These are phyloP conservation scores for Fusarium caatingaense DNA, from an alignment of 2,329 filamentous ascomycete genomes.

Conservation along the genomic window DNA sequence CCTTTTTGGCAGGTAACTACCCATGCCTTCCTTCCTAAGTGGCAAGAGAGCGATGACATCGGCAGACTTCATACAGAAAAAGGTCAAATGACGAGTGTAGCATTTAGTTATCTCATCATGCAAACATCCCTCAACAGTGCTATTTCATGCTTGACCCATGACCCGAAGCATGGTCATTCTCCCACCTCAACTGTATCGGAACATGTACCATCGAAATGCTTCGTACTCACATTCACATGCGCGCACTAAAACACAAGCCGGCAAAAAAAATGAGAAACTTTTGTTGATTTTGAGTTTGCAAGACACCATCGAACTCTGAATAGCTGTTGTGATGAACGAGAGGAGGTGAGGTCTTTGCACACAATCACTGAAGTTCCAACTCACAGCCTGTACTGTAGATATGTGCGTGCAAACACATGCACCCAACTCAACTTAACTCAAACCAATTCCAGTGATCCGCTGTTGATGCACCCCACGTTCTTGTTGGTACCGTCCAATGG, in stretches of 20 bases:
- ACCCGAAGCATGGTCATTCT: not conserved
- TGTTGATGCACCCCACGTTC: conserved; percentile 38
- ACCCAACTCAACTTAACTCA: conserved; percentile 2
- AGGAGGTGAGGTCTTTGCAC: not conserved
- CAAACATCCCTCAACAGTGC: not conserved
- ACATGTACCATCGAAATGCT: not conserved
- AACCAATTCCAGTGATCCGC: conserved; percentile 22
- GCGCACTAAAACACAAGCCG: too few species aligned
- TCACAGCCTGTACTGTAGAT: not conserved
- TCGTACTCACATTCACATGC: not conserved
- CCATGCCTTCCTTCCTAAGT: not conserved
- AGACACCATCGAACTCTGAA: not conserved
- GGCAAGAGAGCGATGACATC: not conserved
- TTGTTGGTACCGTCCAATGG: conserved; percentile 33
- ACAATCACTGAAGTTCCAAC: not conserved
- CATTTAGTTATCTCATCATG: not conserved
- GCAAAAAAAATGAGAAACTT: too few species aligned
- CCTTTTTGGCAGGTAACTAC: not conserved
- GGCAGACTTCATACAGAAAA: not conserved
- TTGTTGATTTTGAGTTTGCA: too few species aligned
- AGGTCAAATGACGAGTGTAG: not conserved
- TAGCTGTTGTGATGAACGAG: too few species aligned
- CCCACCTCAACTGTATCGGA: not conserved
- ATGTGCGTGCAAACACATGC: not conserved
- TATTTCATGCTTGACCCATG: not conserved